These are phyloP conservation scores for Scedosporium boydii DNA, from an alignment of 2,329 filamentous ascomycete species.

Conservation along the genomic window DNA sequence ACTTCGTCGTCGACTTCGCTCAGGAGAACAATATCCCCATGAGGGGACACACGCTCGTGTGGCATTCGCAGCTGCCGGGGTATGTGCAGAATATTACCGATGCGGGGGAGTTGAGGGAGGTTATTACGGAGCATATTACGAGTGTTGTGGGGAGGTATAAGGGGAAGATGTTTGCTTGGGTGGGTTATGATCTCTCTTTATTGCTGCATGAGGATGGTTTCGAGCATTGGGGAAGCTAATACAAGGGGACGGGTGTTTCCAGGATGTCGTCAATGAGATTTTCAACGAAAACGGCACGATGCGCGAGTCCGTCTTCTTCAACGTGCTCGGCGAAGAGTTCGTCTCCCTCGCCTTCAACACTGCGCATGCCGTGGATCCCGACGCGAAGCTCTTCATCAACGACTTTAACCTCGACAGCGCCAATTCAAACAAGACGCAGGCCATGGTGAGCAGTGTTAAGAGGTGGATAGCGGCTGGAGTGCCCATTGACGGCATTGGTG, in stretches of 20 bases:
- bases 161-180: conserved; percentile 52
- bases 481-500: conserved; percentile 53
- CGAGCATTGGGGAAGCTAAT: not conserved
- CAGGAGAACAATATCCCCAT: conserved; percentile 44
- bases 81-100: conserved; percentile 52
- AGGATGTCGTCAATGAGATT: conserved; percentile 56
- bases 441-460: conserved; percentile 49
- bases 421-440: conserved; percentile 45
- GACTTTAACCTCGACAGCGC: conserved; percentile 60
- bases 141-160: conserved; percentile 50
- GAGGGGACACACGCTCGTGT: conserved; percentile 58
- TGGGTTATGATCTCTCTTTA: not conserved
- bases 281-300: conserved; percentile 51
- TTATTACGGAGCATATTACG: conserved; percentile 51
- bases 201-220: not conserved
- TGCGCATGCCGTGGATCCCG: conserved; percentile 57
- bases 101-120: conserved; percentile 38
- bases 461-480: conserved; percentile 53
- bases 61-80: conserved; percentile 49
- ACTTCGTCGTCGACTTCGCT: conserved; percentile 52
- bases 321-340: conserved; percentile 60
- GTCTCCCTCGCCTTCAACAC: conserved; percentile 61
- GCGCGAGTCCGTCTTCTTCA: conserved; percentile 53
- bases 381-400: conserved; percentile 66
- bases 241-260: not conserved